Base-by-base conservation (phyloP, 1,284 basidiomycete species). In the Prillingera fragicola region DNA sequence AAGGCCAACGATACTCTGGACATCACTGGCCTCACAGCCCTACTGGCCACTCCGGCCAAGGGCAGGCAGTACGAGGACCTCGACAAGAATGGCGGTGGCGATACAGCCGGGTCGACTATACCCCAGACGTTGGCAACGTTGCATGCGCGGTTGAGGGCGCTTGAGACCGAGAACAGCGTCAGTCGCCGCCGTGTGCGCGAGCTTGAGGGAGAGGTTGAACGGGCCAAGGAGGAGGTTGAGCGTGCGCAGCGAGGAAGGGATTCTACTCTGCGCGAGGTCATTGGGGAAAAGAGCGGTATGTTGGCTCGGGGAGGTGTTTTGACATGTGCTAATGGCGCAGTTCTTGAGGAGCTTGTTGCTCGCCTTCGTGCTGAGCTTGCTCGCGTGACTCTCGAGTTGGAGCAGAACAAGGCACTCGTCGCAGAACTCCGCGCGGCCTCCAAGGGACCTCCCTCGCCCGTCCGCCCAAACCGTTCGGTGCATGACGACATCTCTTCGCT, bases 251-350 rank as follows among this genome's bases (percentile, higher is more conserved):
- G 50, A 8, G 38, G 40, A 13, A 59, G 57, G 15, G 58, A 58
- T 10, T 38, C 36, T 1, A 31, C 55, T 12, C 41, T 69, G 8
- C 29, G 50, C 25, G 82, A 85, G 55, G 83, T 79, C 6, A 81
- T 88, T 0, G 81, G 84, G 51, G 86, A 88, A 63, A 89, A 89
- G 70, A 85, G 85, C 74, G 84, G 87, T 87, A 41, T 41, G 71
- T 46, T 28, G 24, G n/a, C n/a, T n/a, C n/a, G n/a, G n/a, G 17
- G 3, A 14, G 17, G 3, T 37, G 18, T 13, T 12, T 36, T 50
- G 29, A 39, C 38, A 13, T 19, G 27, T n/a, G 22, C 34, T 31
- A n/a, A 13, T 18, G n/a, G 45, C 23, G 22, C 38, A 88, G 87
- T 83, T 7, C 73, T 91, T 4, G 87, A 91, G 66, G 78, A 82